These are phyloP conservation scores for Xerocomus potaroensis DNA, from an alignment of 768 basidiomycete genomes.

Conservation along the genomic window DNA sequence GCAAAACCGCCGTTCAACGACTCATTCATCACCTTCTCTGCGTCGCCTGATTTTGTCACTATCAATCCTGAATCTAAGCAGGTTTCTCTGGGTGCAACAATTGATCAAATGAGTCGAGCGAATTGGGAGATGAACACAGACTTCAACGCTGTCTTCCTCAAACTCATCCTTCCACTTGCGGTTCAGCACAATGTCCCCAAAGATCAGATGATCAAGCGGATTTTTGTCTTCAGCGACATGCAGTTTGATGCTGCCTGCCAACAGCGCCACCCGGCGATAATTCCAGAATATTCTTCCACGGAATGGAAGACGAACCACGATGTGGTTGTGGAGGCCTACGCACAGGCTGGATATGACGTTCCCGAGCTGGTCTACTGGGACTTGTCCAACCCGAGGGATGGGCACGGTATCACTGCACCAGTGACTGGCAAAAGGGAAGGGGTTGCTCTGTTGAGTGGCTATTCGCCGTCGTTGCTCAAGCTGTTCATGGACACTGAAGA, in stretches of 20 bases:
- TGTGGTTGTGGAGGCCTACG: conserved; percentile 49
- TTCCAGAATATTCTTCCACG: background rate
- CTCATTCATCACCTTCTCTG: conserved; percentile 67
- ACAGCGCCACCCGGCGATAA: background rate
- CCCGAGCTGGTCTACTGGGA: conserved; percentile 78
- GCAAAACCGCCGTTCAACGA: conserved; percentile 61
- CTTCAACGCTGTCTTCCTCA: conserved; percentile 55
- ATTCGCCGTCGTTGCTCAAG: conserved; percentile 66
- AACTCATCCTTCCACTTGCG: conserved; percentile 61
- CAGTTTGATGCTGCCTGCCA: conserved; percentile 50
- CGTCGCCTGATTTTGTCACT: conserved; percentile 42
- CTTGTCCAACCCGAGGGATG: conserved; percentile 30
- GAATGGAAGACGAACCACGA: conserved; percentile 64
- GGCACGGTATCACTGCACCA: conserved; percentile 36
- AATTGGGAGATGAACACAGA: conserved; percentile 60
- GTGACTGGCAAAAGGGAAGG: conserved; percentile 52
- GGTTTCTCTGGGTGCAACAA: conserved; percentile 33
- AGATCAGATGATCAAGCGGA: conserved; percentile 71
- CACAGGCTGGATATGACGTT: conserved; percentile 61
- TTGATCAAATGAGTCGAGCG: conserved; percentile 33
- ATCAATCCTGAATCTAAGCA: conserved; percentile 38
- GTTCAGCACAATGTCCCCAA: conserved; percentile 49
- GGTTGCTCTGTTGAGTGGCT: conserved; percentile 68
- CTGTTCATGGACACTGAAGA: conserved; percentile 57
- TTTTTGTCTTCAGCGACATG: conserved; percentile 79